Conservation (phyloP, 2,329 filamentous ascomycete species). For the Curvularia lunata region DNA sequence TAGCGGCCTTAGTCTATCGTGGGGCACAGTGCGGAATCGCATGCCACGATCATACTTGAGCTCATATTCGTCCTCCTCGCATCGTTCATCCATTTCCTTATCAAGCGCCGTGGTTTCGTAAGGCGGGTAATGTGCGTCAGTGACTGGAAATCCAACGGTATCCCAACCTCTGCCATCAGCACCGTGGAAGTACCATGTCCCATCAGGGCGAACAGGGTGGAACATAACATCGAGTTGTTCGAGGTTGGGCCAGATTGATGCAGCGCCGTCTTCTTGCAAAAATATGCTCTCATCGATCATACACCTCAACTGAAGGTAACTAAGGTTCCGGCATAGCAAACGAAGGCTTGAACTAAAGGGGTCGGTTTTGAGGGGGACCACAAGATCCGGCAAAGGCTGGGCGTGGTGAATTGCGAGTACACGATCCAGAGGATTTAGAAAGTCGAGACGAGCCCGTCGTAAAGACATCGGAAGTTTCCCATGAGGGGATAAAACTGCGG, state of each 20-base stretch:
- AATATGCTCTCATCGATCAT: constrained; percentile 6
- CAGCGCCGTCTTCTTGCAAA: neutral
- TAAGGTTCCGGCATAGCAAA: neutral
- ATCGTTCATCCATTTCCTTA: neutral
- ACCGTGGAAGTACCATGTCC: neutral
- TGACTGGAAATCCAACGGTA: neutral
- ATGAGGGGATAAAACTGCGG: neutral
- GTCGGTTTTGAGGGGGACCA: neutral
- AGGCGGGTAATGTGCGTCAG: constrained; percentile 1
- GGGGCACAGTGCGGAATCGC: neutral
- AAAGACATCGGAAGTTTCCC: neutral
- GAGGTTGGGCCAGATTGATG: neutral
- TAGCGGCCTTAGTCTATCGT: neutral
- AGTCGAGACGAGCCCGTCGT: neutral
- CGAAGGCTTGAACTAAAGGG: neutral
- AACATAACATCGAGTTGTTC: constrained; percentile 2
- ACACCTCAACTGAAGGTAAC: neutral
- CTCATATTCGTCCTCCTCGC: no score
- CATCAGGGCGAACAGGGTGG: neutral
- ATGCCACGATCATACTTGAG: no score
- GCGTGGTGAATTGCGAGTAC: neutral
- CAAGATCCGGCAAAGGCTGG: neutral
- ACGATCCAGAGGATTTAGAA: neutral
- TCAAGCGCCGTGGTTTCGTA: neutral
- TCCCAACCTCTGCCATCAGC: neutral